Conservation (phyloP, 1,139 yeast genomes). For the Magnusiomyces tetraspermus region DNA sequence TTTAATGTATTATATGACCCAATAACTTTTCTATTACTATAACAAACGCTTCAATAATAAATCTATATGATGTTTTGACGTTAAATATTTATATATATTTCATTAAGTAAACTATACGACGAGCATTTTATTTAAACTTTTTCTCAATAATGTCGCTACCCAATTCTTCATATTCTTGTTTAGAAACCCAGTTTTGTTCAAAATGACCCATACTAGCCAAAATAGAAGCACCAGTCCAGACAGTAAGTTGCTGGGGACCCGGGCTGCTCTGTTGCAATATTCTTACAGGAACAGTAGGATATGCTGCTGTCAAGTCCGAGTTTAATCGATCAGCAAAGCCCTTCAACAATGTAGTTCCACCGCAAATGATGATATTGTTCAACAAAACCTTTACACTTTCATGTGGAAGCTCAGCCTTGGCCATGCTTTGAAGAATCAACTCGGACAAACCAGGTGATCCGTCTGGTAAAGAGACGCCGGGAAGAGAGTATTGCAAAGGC, state of each 20-base stretch:
- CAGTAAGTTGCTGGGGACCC: slow-evolving; percentile 68
- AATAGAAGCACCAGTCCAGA: slow-evolving; percentile 95
- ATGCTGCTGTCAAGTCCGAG: slow-evolving; percentile 56
- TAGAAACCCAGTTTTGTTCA: slow-evolving; percentile 93
- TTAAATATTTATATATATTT: too few species aligned
- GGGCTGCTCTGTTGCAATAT: slow-evolving; percentile 33
- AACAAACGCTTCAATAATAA: too few species aligned
- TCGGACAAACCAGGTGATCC: slow-evolving; percentile 52
- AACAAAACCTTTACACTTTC: slow-evolving; percentile 81
- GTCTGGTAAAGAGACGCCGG: slow-evolving; percentile 24
- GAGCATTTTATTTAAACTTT: slow-evolving; percentile 26
- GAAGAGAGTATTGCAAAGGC: slow-evolving; percentile 28
- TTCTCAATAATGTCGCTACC: slow-evolving; percentile 59
- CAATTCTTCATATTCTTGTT: slow-evolving; percentile 82
- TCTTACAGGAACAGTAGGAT: slow-evolving; percentile 58
- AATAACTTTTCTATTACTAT: background rate
- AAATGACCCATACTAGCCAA: slow-evolving; percentile 86
- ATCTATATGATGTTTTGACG: too few species aligned
- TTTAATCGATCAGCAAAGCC: slow-evolving; percentile 75
- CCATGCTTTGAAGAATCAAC: slow-evolving; percentile 57
- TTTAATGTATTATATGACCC: too few species aligned
- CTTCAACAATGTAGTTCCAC: slow-evolving; percentile 75
- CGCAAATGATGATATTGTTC: slow-evolving; percentile 81
- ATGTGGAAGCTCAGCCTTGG: slow-evolving; percentile 34
- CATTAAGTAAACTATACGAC: too few species aligned